phyloP scores from a whole-genome alignment of 495 filamentous ascomycete species.

The Recurvomyces mirabilis region DNA sequence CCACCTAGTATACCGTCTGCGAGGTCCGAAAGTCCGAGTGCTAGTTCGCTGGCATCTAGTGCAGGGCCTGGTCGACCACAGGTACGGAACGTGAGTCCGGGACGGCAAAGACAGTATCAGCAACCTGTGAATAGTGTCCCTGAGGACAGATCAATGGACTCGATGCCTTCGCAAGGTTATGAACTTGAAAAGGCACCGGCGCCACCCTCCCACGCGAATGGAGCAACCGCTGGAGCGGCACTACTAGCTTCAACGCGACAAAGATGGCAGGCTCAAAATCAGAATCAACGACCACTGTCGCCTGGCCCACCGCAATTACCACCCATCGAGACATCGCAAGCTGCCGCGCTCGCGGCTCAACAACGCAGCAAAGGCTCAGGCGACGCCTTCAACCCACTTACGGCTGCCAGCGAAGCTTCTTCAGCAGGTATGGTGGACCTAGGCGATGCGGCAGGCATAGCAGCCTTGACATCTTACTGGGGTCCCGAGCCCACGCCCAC shows the following conservation, averaged over 20 bases:
- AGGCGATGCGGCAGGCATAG: conserved; percentile 9
- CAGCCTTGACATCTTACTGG: conserved; percentile 9
- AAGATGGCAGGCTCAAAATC: conserved; percentile 10
- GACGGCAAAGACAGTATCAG: not conserved
- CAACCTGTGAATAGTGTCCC: not conserved
- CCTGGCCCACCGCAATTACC: conserved; percentile 7
- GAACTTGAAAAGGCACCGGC: not conserved
- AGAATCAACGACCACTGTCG: not conserved
- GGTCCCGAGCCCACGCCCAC: conserved; percentile 7
- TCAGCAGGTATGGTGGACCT: conserved; percentile 12
- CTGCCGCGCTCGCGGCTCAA: no score
- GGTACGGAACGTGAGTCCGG: conserved; percentile 19
- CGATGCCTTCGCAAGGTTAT: no score
- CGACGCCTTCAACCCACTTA: no score
- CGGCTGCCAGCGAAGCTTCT: conserved; percentile 7
- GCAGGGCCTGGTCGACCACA: conserved; percentile 26
- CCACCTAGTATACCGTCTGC: not conserved
- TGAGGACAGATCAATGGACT: not conserved
- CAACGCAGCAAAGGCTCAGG: no score
- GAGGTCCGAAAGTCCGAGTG: not conserved
- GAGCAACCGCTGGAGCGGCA: not conserved
- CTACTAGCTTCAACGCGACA: conserved; percentile 10
- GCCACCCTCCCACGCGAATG: not conserved
- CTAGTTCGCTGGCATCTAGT: conserved; percentile 4
- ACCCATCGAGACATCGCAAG: conserved; percentile 11